phyloP scores from a whole-genome alignment of 1,139 yeast genomes.

The Citeromyces hawaiiensis region DNA sequence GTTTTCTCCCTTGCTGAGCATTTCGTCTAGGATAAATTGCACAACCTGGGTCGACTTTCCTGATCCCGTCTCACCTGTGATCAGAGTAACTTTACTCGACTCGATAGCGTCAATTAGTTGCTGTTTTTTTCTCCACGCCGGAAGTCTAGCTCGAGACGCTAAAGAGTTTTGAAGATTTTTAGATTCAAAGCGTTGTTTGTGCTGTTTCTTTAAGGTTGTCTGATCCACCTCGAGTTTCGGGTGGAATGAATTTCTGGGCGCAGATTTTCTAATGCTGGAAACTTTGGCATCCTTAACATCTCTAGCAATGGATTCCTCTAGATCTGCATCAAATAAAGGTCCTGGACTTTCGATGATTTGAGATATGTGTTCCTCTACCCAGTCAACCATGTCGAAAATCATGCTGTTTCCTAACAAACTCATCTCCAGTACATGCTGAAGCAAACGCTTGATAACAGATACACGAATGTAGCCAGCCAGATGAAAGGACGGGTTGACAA shows the following conservation, averaged over 20 bases:
- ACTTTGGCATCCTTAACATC: slow-evolving; percentile 1
- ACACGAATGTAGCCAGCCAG: slow-evolving; percentile 68
- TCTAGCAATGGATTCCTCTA: slow-evolving; percentile 6
- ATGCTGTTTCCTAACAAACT: slow-evolving; percentile 55
- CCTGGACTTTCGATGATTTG: slow-evolving; percentile 63
- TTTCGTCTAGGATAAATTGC: slow-evolving; percentile 69
- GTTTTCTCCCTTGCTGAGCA: slow-evolving; percentile 29
- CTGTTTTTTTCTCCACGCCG: slow-evolving; percentile 69
- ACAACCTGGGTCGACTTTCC: slow-evolving; percentile 92
- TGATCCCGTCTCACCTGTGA: slow-evolving; percentile 97
- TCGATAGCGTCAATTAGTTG: slow-evolving; percentile 43
- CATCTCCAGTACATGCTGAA: slow-evolving; percentile 24
- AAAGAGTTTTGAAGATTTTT: slow-evolving; percentile 22
- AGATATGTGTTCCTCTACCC: slow-evolving; percentile 55
- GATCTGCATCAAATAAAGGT: slow-evolving; percentile 29
- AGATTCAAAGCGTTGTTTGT: slow-evolving; percentile 7
- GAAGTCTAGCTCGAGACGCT: slow-evolving; percentile 38
- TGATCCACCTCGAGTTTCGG: slow-evolving; percentile 9
- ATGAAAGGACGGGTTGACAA: slow-evolving; percentile 28
- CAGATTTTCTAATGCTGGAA: slow-evolving; percentile 4
- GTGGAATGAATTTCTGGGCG: slow-evolving; percentile 13
- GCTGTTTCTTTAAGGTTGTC: slow-evolving; percentile 12
- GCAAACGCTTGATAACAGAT: slow-evolving; percentile 39
- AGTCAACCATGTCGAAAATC: slow-evolving; percentile 53
- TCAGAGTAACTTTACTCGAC: slow-evolving; percentile 49